Conservation (phyloP, 2,329 filamentous ascomycete genomes). For the Zalaria sp. region DNA sequence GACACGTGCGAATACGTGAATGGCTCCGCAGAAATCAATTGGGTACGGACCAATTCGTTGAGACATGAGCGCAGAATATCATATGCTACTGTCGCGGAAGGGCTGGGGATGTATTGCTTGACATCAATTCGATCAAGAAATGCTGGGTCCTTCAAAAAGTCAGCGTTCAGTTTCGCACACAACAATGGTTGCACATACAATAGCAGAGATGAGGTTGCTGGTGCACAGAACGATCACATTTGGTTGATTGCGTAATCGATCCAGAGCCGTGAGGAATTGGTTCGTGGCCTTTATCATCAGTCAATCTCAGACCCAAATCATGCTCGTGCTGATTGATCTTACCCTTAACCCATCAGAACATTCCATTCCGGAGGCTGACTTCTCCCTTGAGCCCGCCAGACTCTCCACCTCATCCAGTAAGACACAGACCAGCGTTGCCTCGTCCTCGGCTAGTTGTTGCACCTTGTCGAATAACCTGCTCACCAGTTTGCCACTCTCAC, state of each 20-base stretch:
- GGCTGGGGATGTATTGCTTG: constrained; percentile 28
- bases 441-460: constrained; percentile 21
- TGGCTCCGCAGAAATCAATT: constrained; percentile 17
- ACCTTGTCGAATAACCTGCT: constrained; percentile 28
- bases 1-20: background rate
- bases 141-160: constrained; percentile 22
- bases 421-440: constrained; percentile 27
- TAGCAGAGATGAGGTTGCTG: constrained; percentile 27
- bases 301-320: no score
- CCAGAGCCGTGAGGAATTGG: constrained; percentile 33
- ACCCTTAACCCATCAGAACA: constrained; percentile 32
- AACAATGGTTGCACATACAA: background rate
- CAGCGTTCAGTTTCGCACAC: background rate
- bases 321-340: constrained; percentile 1
- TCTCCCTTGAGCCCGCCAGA: constrained; percentile 29
- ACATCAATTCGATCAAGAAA: constrained; percentile 37
- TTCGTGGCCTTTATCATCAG: constrained; percentile 24
- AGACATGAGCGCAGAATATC: constrained; percentile 34
- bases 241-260: constrained; percentile 24
- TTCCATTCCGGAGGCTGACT: constrained; percentile 25
- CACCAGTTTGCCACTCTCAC: constrained; percentile 31
- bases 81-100: constrained; percentile 27
- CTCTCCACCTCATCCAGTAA: constrained; percentile 38
- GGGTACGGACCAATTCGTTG: constrained; percentile 27
- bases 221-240: constrained; percentile 38